Percentiles rank a stretch among this genome's conserved stretches.
Evolutionary conservation across 2,329 filamentous ascomycete genomes (phyloP).

Genomic region (Fusarium neocosmosporiellum): DNA sequence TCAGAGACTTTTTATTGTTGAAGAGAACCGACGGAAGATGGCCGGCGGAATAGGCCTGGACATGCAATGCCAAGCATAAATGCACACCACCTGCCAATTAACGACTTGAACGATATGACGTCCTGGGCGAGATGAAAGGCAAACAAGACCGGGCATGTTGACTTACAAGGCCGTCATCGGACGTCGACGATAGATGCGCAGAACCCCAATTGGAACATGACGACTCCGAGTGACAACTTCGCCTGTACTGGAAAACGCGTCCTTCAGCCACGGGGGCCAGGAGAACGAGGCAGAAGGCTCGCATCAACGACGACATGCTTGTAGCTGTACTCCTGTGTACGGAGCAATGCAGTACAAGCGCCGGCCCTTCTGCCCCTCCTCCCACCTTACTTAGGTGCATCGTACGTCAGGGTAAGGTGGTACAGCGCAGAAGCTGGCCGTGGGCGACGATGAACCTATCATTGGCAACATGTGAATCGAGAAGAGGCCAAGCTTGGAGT

Average conservation of each 20-base stretch:
- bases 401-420: slow-evolving; percentile 32
- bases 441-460: slow-evolving; percentile 45
- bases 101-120: slow-evolving; percentile 14
- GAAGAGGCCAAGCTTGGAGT: slow-evolving; percentile 35
- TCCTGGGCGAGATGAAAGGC: neutral
- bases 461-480: slow-evolving; percentile 44
- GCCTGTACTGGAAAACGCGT: neutral
- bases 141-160: neutral
- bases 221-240: slow-evolving; percentile 2
- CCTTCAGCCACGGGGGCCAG: slow-evolving; percentile 16
- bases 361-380: slow-evolving; percentile 27
- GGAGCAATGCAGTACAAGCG: slow-evolving; percentile 19
- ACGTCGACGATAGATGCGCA: neutral
- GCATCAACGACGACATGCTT: slow-evolving; percentile 20
- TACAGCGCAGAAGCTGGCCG: slow-evolving; percentile 25
- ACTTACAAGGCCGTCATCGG: neutral
- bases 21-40: slow-evolving; percentile 26
- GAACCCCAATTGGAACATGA: slow-evolving; percentile 27
- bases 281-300: slow-evolving; percentile 23
- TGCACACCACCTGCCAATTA: slow-evolving; percentile 15
- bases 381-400: slow-evolving; percentile 26
- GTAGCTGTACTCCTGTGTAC: slow-evolving; percentile 12
- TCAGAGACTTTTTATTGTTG: slow-evolving; percentile 15
- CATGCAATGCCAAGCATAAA: slow-evolving; percentile 2
- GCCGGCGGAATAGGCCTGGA: slow-evolving; percentile 15